Percentiles rank a stretch among this genome's conserved stretches.
phyloP scores from a whole-genome alignment of 305 asterid genomes.

The Fraxinus ornus region DNA sequence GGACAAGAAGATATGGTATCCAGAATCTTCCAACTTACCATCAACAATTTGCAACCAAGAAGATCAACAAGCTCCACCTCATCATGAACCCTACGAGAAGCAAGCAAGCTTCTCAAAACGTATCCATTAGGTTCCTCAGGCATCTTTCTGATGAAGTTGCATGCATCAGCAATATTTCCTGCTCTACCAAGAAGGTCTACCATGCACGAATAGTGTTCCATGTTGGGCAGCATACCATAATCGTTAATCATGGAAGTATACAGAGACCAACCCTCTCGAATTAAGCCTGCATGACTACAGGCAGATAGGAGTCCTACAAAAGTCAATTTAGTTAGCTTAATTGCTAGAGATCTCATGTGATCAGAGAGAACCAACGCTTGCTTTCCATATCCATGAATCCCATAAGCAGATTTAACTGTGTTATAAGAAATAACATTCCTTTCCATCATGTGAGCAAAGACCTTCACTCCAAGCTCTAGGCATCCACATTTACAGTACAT shows the following conservation, averaged over 20 bases:
- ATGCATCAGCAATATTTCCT: conserved; percentile 37
- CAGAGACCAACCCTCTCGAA: conserved; percentile 30
- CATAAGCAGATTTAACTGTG: conserved; percentile 39
- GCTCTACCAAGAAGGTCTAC: conserved; percentile 47
- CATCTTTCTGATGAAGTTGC: conserved; percentile 32
- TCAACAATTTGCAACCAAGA: conserved; percentile 23
- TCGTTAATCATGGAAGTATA: conserved; percentile 30
- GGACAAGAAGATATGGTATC: conserved; percentile 36
- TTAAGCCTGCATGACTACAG: conserved; percentile 43
- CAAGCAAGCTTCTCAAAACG: conserved; percentile 41
- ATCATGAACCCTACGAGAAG: conserved; percentile 37
- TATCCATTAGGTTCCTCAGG: conserved; percentile 31
- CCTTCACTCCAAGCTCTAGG: conserved; percentile 31
- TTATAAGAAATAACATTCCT: conserved; percentile 36
- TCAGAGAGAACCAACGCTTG: conserved; percentile 37
- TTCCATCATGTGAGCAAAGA: conserved; percentile 33
- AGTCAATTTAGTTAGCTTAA: conserved; percentile 31
- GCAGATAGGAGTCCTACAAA: conserved; percentile 39
- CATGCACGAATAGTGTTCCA: conserved; percentile 48
- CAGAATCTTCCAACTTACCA: conserved; percentile 33
- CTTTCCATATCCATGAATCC: conserved; percentile 37
- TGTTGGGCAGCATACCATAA: conserved; percentile 31
- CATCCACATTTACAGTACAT: conserved; percentile 43
- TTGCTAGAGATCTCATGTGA: conserved; percentile 25
- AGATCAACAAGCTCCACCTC: conserved; percentile 15